Evolutionary conservation across 768 basidiomycete species (phyloP), one percentile per base, ranked within the genome.

Genomic region (Auricularia heimuer): DNA sequence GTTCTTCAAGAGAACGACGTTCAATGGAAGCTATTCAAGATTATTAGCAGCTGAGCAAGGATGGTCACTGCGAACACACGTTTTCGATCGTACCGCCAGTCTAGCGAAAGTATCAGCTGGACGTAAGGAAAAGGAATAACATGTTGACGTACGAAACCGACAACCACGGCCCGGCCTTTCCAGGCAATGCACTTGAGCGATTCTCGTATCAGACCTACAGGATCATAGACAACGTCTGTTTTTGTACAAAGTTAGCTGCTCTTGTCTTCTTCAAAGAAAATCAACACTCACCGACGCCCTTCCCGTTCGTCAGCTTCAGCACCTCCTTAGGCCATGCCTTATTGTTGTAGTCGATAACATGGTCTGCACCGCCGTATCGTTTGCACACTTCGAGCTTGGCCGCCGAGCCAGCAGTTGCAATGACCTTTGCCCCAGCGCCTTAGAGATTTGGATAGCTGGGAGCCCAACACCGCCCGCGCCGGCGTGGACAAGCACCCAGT

Each of bases 401-500:
- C 36, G 79, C 78, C 16, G 91, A 90, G 34, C 92, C 85, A 24
- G 92, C 93, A 0, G 94, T 95, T 0, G 94, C 97, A 69, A 99
- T 98, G 24, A 99, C 97, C 70, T 85, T 92, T 45, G 92, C 95
- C 33, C 96, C 60, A 97, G 80, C 7, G 83, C 94, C 94, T 65
- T 14, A 4, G 44, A 34, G 63, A 47, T 62, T 11, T 61, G 42
- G 47, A 42, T 34, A 6, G 96, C 95, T 4, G 88, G 86, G 62
- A 96, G 86, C 0, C 95, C 95, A 3, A 98, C 94, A 12, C 94
- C 96, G 3, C 96, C 96, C 1, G 95, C 96, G n/a, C 92, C 91
- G 6, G 94, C 96, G 62, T 93, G 92, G 3, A 98, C 87, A 2
- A 99, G 84, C 3, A 97, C 84, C 84, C 89, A 94, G 77, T 98